Conservation (phyloP, 345 rosid species). For the Rhizophora apiculata region DNA sequence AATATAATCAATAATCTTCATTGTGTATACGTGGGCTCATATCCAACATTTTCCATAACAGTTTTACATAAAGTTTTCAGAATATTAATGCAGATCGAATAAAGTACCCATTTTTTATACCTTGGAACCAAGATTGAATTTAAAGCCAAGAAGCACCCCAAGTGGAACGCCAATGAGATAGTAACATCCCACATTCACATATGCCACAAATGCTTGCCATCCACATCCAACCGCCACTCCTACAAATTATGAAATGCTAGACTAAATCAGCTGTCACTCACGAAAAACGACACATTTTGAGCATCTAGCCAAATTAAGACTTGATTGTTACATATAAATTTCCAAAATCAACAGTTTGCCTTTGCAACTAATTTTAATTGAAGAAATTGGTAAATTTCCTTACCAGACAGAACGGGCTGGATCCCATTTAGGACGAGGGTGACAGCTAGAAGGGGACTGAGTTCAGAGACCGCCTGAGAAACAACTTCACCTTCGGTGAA, state of each 20-base stretch:
- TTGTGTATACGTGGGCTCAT: too few species aligned
- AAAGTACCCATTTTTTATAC: slow-evolving; percentile 14
- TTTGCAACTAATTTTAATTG: too few species aligned
- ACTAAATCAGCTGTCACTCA: background rate
- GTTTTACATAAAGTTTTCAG: too few species aligned
- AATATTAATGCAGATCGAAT: background rate
- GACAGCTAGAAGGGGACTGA: slow-evolving; percentile 50
- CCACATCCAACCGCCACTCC: slow-evolving; percentile 83
- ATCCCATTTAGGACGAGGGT: slow-evolving; percentile 50
- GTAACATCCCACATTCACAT: slow-evolving; percentile 61
- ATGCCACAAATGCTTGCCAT: slow-evolving; percentile 70
- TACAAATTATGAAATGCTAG: slow-evolving; percentile 1
- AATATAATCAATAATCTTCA: too few species aligned
- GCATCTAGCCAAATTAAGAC: background rate
- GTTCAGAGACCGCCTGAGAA: slow-evolving; percentile 49
- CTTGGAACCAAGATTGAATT: slow-evolving; percentile 46
- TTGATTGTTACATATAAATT: background rate
- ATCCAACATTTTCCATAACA: too few species aligned
- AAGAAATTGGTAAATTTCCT: background rate
- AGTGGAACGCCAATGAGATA: slow-evolving; percentile 51
- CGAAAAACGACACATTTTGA: background rate
- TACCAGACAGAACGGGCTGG: slow-evolving; percentile 72
- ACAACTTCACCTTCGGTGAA: slow-evolving; percentile 57
- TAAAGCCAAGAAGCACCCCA: slow-evolving; percentile 61
- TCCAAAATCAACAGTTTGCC: too few species aligned